A percentile compares a stretch with the other conserved stretches of the same genome.
Conservation (phyloP, 371 early-diverging fungal species). For the Mortierella sp. region DNA sequence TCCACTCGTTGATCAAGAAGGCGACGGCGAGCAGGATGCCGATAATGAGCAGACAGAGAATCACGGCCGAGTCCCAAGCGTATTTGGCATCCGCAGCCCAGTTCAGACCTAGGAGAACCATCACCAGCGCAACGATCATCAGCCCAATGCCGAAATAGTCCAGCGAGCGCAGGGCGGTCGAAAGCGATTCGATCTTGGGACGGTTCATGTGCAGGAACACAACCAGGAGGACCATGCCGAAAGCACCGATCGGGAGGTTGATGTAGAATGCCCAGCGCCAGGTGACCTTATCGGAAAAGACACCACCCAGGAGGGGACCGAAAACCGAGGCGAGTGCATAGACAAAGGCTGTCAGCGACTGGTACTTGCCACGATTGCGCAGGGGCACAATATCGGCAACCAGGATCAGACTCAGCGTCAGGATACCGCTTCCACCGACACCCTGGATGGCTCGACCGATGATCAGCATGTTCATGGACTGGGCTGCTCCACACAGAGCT, state of each 20-base stretch:
- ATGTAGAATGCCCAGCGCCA: constrained; percentile 79
- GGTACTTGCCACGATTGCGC: constrained; percentile 63
- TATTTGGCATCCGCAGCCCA: constrained; percentile 77
- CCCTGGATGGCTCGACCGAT: constrained; percentile 79
- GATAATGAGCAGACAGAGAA: constrained; percentile 61
- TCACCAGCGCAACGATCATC: constrained; percentile 61
- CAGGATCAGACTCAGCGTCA: constrained; percentile 73
- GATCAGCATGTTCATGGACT: constrained; percentile 63
- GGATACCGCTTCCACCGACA: constrained; percentile 84
- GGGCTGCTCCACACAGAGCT: constrained; percentile 66
- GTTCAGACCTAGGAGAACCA: constrained; percentile 73
- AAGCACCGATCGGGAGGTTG: constrained; percentile 74
- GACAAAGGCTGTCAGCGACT: constrained; percentile 61
- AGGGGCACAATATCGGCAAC: constrained; percentile 74
- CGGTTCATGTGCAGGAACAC: constrained; percentile 63
- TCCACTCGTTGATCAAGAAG: constrained; percentile 55
- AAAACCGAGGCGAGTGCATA: constrained; percentile 71
- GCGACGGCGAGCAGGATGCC: constrained; percentile 51
- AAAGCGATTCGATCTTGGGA: constrained; percentile 57
- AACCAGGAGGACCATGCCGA: constrained; percentile 62
- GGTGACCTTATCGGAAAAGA: constrained; percentile 66
- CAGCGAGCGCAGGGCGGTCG: constrained; percentile 49
- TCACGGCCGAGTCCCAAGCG: constrained; percentile 70
- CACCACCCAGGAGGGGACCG: constrained; percentile 81
- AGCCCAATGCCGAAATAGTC: constrained; percentile 57